Evolutionary conservation across 129 eudicot genomes (phyloP), one percentile per base, ranked within the genome.

Genomic region (Flaveria brownii): DNA sequence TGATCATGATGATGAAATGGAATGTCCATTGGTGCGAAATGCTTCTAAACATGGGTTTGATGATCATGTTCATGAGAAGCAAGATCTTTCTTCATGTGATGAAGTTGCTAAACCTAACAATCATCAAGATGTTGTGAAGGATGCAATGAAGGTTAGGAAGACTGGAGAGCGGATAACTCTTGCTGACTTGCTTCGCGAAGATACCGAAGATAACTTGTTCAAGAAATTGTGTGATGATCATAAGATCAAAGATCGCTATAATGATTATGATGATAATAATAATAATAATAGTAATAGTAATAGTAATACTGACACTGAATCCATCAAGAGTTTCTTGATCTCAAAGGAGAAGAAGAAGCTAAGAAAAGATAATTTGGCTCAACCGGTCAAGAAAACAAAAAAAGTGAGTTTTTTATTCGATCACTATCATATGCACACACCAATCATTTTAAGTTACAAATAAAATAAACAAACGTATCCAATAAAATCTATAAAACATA

Each of bases 141-240:
- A 70, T 57, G 42, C 65, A 17, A 30, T 9, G 39, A 69, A 57
- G 82, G 26, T 33, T 43, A 71, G 33, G 82, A 82, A 78, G 77
- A 70, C 23, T 30, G 76, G 79, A 74, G 85, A 84, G 76, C 84
- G 96, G 77, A 80, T 76, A 50, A 90, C 96, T 3, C 90, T 90
- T 22, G 96, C 92, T 3, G 96, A 90, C 12, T 82, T 90, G 82
- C 80, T 90, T 74, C 69, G 81, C 12, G 87, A 80, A 12, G 88
- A 90, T 60, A 77, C 85, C 8, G 88, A 81, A 20, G 76, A 78
- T 11, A 77, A 56, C 75, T 23, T 26, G 33, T 39, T n/a, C 8
- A 52, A 39, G 1, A 51, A 72, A 36, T 30, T 36, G 33, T 10
- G 2, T 69, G 61, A 77, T 55, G 81, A 64, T 76, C 36, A 49